Base-by-base conservation (phyloP, 768 basidiomycete species). In the Mycena rebaudengoi region DNA sequence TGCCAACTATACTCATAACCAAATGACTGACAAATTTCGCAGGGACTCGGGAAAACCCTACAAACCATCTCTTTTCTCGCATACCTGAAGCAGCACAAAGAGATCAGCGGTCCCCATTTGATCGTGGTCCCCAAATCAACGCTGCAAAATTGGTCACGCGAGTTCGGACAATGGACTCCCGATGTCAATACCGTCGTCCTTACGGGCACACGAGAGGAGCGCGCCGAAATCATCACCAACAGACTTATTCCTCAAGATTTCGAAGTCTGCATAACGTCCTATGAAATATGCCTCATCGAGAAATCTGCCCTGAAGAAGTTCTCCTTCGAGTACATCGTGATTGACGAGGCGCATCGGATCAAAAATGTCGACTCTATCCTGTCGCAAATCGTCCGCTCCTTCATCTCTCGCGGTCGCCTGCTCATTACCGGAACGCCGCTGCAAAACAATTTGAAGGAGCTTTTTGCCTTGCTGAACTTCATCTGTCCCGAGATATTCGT, bases 121-220 rank as follows among this genome's bases (percentile, higher is more conserved):
- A 88, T 99, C 71, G 94, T 99, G 61, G 98, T 99, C 6, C 98
- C 98, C n/a, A 99, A 99, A 78, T 96, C 95, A 2, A 99, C 97
- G 0, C 82, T 99, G 25, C 94, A 99, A 75, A 99, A 99, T 74
- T 99, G 98, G 98, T 80, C 85, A 18, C 90, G 98, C 68, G 98
- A 99, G 78, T 95, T 99, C 68, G 87, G 85, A 64, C 85, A 84
- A 65, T 99, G 98, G 98, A 90, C 93, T 0, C 92, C 95, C 0
- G 93, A 95, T 59, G 90, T 98, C 78, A 91, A 88, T 60, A 85
- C 92, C 16, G 85, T 94, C 49, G 78, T 94, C 12, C 80, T 99
- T 13, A 91, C 94, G 6, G 98, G 97, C 1, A 86, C 86, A 23
- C 96, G 93, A 74, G 95, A 98, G 48, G 97, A 99, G 65, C 88